A percentile compares a stretch with the other conserved stretches of the same genome.
Evolutionary conservation across 768 basidiomycete genomes (phyloP).

Genomic region (Phlebiopsis flavidoalba): DNA sequence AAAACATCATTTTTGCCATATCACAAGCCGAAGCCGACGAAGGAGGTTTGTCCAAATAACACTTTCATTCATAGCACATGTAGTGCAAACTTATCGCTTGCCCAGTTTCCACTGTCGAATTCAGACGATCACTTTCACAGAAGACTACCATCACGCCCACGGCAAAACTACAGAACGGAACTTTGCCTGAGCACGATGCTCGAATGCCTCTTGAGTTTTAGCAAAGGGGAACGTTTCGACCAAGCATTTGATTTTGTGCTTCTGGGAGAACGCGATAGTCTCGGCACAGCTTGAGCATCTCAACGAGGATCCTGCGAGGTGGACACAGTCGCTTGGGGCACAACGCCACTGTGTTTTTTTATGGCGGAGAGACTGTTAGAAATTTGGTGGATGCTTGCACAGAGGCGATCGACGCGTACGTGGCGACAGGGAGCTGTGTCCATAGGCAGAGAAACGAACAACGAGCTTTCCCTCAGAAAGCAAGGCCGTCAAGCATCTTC

Average conservation of each 20-base stretch:
- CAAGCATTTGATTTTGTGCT: conserved; percentile 17
- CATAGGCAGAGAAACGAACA: conserved; percentile 13
- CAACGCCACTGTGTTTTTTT: conserved; percentile 5
- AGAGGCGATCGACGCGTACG: conserved; percentile 8
- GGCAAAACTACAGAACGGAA: conserved; percentile 22
- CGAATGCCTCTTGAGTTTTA: conserved; percentile 22
- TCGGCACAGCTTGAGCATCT: conserved; percentile 16
- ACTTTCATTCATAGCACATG: too few relatives aligned
- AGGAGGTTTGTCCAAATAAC: too few relatives aligned
- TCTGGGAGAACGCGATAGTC: conserved; percentile 14
- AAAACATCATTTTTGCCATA: too few relatives aligned
- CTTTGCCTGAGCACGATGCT: conserved; percentile 15
- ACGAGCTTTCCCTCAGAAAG: conserved; percentile 19
- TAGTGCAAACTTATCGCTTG: too few relatives aligned
- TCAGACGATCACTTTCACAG: too few relatives aligned
- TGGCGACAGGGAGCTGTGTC: conserved; percentile 15
- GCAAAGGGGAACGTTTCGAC: conserved; percentile 21
- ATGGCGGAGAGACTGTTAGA: neutral
- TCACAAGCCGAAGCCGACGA: too few relatives aligned
- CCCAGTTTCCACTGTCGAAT: too few relatives aligned
- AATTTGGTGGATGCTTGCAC: neutral
- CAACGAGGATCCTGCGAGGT: conserved; percentile 22
- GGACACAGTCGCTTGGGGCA: conserved; percentile 15
- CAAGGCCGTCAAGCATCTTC: conserved; percentile 18
- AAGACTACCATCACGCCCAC: neutral